These are phyloP conservation scores for Boletus smithii DNA, from an alignment of 1,284 basidiomycete genomes.

Conservation along the genomic window DNA sequence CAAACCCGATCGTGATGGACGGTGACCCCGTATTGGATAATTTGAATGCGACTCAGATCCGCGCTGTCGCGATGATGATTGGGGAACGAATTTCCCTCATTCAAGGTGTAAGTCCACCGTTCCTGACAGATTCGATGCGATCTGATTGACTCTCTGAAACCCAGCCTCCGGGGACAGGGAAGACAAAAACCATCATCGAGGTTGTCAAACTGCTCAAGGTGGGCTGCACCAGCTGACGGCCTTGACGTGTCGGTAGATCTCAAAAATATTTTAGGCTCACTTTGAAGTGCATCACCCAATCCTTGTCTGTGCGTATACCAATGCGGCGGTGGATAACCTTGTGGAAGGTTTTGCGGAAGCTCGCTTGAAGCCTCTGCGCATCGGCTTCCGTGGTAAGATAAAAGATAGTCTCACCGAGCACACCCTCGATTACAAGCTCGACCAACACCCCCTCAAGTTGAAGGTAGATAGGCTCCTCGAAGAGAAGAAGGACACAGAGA, in stretches of 20 bases:
- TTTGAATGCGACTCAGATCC: conserved; percentile 77
- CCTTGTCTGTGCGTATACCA: conserved; percentile 89
- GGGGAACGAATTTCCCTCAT: conserved; percentile 76
- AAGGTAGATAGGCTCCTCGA: conserved; percentile 41
- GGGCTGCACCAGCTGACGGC: conserved; percentile 5
- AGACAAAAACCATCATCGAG: conserved; percentile 90
- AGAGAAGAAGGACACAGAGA: conserved; percentile 32
- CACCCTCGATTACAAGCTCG: conserved; percentile 68
- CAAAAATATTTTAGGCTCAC: conserved; percentile 44
- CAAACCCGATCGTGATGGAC: conserved; percentile 64
- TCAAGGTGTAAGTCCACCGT: conserved; percentile 67
- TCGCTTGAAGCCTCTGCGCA: conserved; percentile 73
- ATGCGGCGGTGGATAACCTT: conserved; percentile 92
- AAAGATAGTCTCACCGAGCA: conserved; percentile 53
- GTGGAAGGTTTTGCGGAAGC: conserved; percentile 66
- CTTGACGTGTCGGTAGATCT: neutral
- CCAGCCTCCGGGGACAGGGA: conserved; percentile 93
- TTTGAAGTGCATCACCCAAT: conserved; percentile 84
- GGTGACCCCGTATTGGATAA: conserved; percentile 73
- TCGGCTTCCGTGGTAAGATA: conserved; percentile 67
- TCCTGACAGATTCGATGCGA: neutral
- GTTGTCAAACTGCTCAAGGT: conserved; percentile 81
- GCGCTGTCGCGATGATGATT: conserved; percentile 87
- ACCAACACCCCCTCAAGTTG: conserved; percentile 54
- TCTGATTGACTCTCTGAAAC: conserved; percentile 7